These are phyloP conservation scores for Aspergillus mulundensis DNA, from an alignment of 495 filamentous ascomycete genomes.

Conservation along the genomic window DNA sequence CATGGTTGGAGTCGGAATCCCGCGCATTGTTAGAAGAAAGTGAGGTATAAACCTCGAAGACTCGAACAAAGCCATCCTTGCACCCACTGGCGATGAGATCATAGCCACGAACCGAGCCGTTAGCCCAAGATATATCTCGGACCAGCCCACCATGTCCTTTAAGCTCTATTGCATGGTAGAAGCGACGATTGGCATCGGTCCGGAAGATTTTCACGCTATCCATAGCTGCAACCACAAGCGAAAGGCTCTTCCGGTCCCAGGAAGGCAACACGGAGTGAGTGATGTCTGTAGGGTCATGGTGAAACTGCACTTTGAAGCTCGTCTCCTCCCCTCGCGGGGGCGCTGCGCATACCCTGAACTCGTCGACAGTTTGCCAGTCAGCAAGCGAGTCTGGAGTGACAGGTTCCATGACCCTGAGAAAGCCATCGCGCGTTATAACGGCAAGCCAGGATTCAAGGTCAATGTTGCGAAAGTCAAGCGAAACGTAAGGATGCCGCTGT, in stretches of 20 bases:
- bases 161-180: conserved; percentile 77
- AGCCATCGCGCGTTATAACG: conserved; percentile 74
- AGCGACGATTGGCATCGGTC: conserved; percentile 60
- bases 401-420: conserved; percentile 78
- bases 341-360: conserved; percentile 58
- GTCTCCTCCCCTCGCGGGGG: conserved; percentile 75
- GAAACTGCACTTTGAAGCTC: conserved; percentile 77
- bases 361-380: conserved; percentile 70
- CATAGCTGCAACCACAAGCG: conserved; percentile 79
- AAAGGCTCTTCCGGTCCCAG: conserved; percentile 66
- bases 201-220: conserved; percentile 75
- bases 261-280: conserved; percentile 73
- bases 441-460: conserved; percentile 76
- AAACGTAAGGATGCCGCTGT: conserved; percentile 63
- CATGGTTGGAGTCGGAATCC: conserved; percentile 25
- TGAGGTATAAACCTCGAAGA: conserved; percentile 71
- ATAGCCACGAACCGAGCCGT: conserved; percentile 77
- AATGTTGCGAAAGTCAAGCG: conserved; percentile 74
- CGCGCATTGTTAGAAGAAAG: conserved; percentile 26
- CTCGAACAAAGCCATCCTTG: conserved; percentile 82
- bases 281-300: conserved; percentile 75
- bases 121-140: conserved; percentile 90
- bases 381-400: conserved; percentile 76
- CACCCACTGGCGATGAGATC: conserved; percentile 90
- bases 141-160: conserved; percentile 67